Conservation (phyloP, 2,329 filamentous ascomycete genomes). For the Clonostachys rhizophaga region DNA sequence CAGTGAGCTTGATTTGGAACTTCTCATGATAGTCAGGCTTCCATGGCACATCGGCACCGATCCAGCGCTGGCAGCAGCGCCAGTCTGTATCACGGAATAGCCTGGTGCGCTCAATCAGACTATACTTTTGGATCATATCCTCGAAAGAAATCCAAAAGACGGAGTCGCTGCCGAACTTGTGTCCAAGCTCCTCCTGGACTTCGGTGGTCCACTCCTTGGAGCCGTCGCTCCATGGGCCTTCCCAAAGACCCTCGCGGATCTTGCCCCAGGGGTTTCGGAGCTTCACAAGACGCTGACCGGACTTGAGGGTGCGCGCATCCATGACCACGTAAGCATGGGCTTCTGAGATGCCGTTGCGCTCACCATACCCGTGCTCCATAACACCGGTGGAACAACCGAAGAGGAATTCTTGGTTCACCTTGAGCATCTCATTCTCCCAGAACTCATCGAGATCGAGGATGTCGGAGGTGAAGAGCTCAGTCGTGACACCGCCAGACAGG, state of each 20-base stretch:
- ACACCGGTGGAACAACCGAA: conserved; percentile 67
- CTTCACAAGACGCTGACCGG: conserved; percentile 50
- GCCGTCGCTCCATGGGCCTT: conserved; percentile 55
- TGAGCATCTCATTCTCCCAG: conserved; percentile 76
- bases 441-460: conserved; percentile 77
- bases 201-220: conserved; percentile 58
- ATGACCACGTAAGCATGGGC: conserved; percentile 58
- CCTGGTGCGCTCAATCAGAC: conserved; percentile 56
- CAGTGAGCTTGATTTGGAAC: conserved; percentile 51
- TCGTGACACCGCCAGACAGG: conserved; percentile 65
- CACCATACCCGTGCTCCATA: conserved; percentile 57
- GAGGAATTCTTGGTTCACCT: conserved; percentile 76
- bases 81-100: conserved; percentile 55
- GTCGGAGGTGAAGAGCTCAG: conserved; percentile 63
- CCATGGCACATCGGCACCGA: conserved; percentile 58
- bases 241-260: conserved; percentile 52
- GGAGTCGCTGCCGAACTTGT: conserved; percentile 57
- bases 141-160: conserved; percentile 62
- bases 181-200: conserved; percentile 50
- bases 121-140: conserved; percentile 58
- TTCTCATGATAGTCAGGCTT: conserved; percentile 57
- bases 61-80: conserved; percentile 55
- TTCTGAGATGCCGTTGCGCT: conserved; percentile 53
- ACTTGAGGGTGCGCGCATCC: conserved; percentile 47
- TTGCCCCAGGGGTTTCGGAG: conserved; percentile 59